These are phyloP conservation scores for Apiotrichum sp. DNA, from an alignment of 1,284 basidiomycete species.

Conservation along the genomic window DNA sequence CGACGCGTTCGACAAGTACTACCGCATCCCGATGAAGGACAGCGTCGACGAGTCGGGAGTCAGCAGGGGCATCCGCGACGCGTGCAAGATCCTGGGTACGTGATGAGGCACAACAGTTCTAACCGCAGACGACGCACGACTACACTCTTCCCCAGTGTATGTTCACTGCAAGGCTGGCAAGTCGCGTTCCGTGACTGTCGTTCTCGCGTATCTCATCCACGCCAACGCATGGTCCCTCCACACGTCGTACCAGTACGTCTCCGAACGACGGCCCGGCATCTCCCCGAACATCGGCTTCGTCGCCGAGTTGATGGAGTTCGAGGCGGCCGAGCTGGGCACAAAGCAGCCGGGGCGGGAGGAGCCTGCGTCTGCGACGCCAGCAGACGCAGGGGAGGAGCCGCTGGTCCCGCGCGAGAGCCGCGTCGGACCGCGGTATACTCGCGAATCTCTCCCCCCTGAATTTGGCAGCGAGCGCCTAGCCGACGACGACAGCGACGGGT, in stretches of 20 bases:
- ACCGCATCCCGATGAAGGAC: conserved; percentile 85
- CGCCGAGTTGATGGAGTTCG: conserved; percentile 92
- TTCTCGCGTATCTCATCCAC: conserved; percentile 95
- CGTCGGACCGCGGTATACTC: conserved; percentile 52
- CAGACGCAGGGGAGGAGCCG: not conserved
- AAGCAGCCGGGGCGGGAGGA: conserved; percentile 52
- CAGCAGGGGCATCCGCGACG: conserved; percentile 70
- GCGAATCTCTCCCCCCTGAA: conserved; percentile 69
- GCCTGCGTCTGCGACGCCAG: too few species aligned
- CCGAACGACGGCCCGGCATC: conserved; percentile 81
- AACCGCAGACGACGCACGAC: conserved; percentile 70
- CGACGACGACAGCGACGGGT: not conserved
- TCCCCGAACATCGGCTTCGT: conserved; percentile 99
- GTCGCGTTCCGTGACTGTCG: conserved; percentile 90
- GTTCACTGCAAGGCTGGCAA: conserved; percentile 97
- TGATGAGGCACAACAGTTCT: conserved; percentile 9
- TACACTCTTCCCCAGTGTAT: conserved; percentile 82
- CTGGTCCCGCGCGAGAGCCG: conserved; percentile 33
- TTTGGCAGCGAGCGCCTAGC: conserved; percentile 7
- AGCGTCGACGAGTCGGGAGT: conserved; percentile 91
- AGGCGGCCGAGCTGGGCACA: conserved; percentile 78
- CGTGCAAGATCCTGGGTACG: conserved; percentile 78
- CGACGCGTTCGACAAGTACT: conserved; percentile 70
- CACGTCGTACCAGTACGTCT: conserved; percentile 81
- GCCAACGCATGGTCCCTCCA: conserved; percentile 92